phyloP scores from a whole-genome alignment of 306 rosid species.

The Vicia villosa region DNA sequence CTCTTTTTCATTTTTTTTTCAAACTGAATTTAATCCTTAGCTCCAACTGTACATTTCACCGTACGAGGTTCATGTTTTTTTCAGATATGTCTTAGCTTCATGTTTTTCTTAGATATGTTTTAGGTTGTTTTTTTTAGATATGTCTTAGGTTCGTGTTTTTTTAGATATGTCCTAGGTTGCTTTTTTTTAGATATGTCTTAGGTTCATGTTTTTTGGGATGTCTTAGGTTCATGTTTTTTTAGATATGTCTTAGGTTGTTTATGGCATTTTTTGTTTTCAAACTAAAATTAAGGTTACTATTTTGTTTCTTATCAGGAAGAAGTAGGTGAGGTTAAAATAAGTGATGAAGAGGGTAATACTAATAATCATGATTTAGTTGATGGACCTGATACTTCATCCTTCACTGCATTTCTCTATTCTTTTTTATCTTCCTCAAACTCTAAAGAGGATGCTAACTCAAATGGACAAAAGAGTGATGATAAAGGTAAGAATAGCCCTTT shows the following conservation, averaged over 20 bases:
- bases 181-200: neutral
- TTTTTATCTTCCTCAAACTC: constrained; percentile 62
- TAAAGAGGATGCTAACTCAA: constrained; percentile 42
- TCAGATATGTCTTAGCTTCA: neutral
- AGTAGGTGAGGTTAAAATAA: constrained; percentile 41
- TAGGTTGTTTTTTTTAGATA: too few relatives aligned
- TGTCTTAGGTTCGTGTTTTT: neutral
- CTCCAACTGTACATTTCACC: neutral
- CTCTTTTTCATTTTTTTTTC: constrained; percentile 27
- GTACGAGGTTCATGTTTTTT: neutral
- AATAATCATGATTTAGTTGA: constrained; percentile 44
- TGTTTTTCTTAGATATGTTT: neutral
- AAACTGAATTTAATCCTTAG: constrained; percentile 12
- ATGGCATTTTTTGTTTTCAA: neutral
- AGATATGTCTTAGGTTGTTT: neutral
- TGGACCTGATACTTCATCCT: constrained; percentile 97
- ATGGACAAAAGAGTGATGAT: constrained; percentile 48
- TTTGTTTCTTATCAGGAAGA: constrained; percentile 55
- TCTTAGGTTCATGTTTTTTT: constrained; percentile 11
- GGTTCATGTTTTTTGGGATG: constrained; percentile 10
- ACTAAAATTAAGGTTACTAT: neutral
- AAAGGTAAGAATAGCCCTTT: constrained; percentile 30
- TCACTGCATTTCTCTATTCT: constrained; percentile 82
- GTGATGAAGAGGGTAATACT: constrained; percentile 50
- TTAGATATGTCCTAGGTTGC: neutral